phyloP scores from a whole-genome alignment of 2,329 filamentous ascomycete genomes.

The Fusarium sp. region DNA sequence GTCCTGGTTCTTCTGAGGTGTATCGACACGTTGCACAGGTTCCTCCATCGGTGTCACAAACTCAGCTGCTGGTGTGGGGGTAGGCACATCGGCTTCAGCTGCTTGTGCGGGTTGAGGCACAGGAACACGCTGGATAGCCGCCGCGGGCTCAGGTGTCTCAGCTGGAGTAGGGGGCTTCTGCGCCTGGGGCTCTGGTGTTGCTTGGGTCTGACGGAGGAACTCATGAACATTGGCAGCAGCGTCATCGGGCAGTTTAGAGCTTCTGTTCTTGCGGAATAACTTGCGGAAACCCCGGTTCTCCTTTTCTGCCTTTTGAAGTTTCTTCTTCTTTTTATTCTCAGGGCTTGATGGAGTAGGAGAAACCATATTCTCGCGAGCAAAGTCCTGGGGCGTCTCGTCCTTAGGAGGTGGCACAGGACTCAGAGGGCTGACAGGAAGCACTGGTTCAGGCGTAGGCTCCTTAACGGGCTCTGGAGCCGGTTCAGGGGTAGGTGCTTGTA shows the following conservation, averaged over 20 bases:
- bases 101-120: constrained; percentile 1
- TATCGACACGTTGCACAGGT: constrained; percentile 31
- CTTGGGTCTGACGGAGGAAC: constrained; percentile 60
- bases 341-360: constrained; percentile 54
- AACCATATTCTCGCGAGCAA: constrained; percentile 38
- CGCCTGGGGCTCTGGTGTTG: constrained; percentile 38
- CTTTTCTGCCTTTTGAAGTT: constrained; percentile 66
- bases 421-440: constrained; percentile 22
- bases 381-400: constrained; percentile 40
- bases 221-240: constrained; percentile 64
- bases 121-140: constrained; percentile 26
- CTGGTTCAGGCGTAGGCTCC: constrained; percentile 17
- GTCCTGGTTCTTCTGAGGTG: constrained; percentile 41
- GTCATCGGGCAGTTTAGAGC: constrained; percentile 68
- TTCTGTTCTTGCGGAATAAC: constrained; percentile 74
- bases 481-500: constrained; percentile 4
- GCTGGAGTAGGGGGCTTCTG: constrained; percentile 35
- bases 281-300: constrained; percentile 69
- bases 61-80: constrained; percentile 38
- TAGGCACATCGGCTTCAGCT: constrained; percentile 29
- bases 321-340: constrained; percentile 59
- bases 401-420: constrained; percentile 46
- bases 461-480: constrained; percentile 12
- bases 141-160: constrained; percentile 46
- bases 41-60: constrained; percentile 44